These are phyloP conservation scores for Pelargonium myrrhifolium DNA, from an alignment of 441 rosid species.

Conservation along the genomic window DNA sequence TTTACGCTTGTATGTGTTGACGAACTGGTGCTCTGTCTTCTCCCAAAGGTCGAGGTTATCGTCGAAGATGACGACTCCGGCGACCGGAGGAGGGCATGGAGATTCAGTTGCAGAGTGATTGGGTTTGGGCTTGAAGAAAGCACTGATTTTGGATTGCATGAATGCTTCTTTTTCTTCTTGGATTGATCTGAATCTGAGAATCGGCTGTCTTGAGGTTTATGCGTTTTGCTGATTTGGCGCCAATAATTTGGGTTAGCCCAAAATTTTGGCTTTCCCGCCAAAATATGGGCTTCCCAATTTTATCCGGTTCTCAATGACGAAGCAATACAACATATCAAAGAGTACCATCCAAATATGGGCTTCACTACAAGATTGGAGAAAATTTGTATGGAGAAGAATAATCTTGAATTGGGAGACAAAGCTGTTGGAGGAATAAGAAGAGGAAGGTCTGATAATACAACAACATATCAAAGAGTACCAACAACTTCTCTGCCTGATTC, in stretches of 20 bases:
- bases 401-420: too few relatives aligned
- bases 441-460: too few relatives aligned
- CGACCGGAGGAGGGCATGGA: constrained; percentile 15
- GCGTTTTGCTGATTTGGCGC: not conserved
- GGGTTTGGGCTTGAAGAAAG: constrained; percentile 58
- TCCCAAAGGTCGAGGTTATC: constrained; percentile 40
- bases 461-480: too few relatives aligned
- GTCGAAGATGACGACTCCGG: constrained; percentile 18
- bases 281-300: not conserved
- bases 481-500: not conserved
- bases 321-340: too few relatives aligned
- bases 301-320: too few relatives aligned
- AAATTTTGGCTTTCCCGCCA: not conserved
- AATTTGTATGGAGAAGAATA: too few relatives aligned
- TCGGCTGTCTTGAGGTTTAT: not conserved
- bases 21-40: constrained; percentile 25
- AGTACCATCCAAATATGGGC: too few relatives aligned
- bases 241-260: not conserved
- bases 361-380: too few relatives aligned
- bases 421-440: too few relatives aligned
- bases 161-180: not conserved
- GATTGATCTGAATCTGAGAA: not conserved
- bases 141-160: constrained; percentile 71
- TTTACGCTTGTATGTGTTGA: constrained; percentile 52
- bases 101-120: constrained; percentile 17